These are phyloP conservation scores for Globisporangium echinulatum DNA, from an alignment of 352 stramenopile species.

Conservation along the genomic window DNA sequence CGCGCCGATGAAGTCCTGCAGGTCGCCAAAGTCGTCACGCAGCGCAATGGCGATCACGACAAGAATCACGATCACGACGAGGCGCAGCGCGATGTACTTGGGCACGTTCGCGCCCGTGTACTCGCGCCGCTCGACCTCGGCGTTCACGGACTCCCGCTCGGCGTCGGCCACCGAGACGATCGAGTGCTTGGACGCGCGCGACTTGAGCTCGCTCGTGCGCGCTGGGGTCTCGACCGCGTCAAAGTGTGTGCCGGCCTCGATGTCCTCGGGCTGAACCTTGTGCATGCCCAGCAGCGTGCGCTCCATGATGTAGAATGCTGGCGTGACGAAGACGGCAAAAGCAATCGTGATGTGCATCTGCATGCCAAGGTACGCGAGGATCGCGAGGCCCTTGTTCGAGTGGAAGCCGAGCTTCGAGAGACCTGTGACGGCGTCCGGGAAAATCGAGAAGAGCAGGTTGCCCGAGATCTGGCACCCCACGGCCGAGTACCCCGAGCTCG, in stretches of 20 bases:
- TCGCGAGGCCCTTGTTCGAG: slow-evolving; percentile 8
- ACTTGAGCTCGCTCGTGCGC: background rate
- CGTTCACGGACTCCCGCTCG: slow-evolving; percentile 4
- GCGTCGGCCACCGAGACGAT: slow-evolving; percentile 4
- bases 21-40: slow-evolving; percentile 14
- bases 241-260: background rate
- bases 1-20: slow-evolving; percentile 23
- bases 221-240: slow-evolving; percentile 1
- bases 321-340: slow-evolving; percentile 17
- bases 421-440: slow-evolving; percentile 19
- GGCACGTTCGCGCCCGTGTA: slow-evolving; percentile 12
- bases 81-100: slow-evolving; percentile 15
- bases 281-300: slow-evolving; percentile 21
- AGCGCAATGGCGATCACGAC: slow-evolving; percentile 13
- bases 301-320: slow-evolving; percentile 21
- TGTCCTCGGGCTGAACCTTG: slow-evolving; percentile 2
- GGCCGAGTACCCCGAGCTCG: slow-evolving; percentile 25
- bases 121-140: slow-evolving; percentile 6
- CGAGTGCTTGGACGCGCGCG: slow-evolving; percentile 4
- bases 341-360: slow-evolving; percentile 25
- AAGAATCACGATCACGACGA: slow-evolving; percentile 15
- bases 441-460: slow-evolving; percentile 42
- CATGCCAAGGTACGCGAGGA: slow-evolving; percentile 18
- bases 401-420: slow-evolving; percentile 23
- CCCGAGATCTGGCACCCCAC: slow-evolving; percentile 47